These are phyloP conservation scores for Phialemonium atrogriseum DNA, from an alignment of 2,329 filamentous ascomycete species.

Conservation along the genomic window DNA sequence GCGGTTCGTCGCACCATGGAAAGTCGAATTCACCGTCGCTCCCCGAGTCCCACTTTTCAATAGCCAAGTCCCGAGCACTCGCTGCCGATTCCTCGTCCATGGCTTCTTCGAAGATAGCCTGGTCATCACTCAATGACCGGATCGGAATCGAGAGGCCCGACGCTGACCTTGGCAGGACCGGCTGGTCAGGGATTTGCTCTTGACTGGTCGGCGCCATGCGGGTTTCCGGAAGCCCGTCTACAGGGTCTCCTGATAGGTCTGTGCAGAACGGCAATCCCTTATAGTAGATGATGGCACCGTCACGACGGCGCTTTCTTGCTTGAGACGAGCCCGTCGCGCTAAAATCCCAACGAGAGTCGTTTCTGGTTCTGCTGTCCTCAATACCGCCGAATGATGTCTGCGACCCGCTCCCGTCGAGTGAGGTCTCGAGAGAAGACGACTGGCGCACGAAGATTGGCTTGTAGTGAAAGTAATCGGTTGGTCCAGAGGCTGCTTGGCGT, in stretches of 20 bases:
- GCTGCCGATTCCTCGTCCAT: slow-evolving; percentile 15
- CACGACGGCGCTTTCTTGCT: slow-evolving; percentile 44
- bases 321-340: slow-evolving; percentile 39
- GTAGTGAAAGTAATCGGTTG: slow-evolving; percentile 49
- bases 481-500: slow-evolving; percentile 23
- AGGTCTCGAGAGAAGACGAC: slow-evolving; percentile 37
- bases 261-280: slow-evolving; percentile 72
- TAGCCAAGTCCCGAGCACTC: slow-evolving; percentile 21
- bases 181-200: slow-evolving; percentile 19
- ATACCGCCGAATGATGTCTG: slow-evolving; percentile 32
- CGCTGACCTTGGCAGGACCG: slow-evolving; percentile 25
- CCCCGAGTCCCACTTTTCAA: slow-evolving; percentile 20
- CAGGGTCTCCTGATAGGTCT: slow-evolving; percentile 63
- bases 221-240: slow-evolving; percentile 37
- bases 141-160: slow-evolving; percentile 44
- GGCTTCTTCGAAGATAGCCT: slow-evolving; percentile 9
- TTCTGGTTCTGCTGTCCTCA: slow-evolving; percentile 40
- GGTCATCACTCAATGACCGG: slow-evolving; percentile 38
- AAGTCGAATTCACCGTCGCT: slow-evolving; percentile 36
- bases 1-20: slow-evolving; percentile 34
- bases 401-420: slow-evolving; percentile 39
- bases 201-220: slow-evolving; percentile 39
- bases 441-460: slow-evolving; percentile 53
- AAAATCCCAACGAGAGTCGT: slow-evolving; percentile 34
- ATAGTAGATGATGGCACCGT: slow-evolving; percentile 79